Conservation (phyloP, 805 yeast genomes). For the Peterozyma toletana region DNA sequence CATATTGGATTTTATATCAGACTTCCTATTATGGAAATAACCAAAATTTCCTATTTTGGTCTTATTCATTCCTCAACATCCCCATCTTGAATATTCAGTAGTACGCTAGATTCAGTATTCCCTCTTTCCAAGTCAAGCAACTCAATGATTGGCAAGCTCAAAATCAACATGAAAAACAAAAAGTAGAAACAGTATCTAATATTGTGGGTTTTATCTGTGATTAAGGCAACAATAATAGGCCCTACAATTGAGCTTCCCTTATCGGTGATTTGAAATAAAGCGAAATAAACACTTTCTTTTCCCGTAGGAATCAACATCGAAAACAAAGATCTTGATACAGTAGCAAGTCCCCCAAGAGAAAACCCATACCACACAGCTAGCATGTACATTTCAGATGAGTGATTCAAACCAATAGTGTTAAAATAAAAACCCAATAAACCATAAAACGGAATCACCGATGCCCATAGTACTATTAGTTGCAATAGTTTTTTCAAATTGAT, state of each 20-base stretch:
- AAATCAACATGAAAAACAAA: constrained; percentile 41
- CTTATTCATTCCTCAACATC: too few relatives aligned
- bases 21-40: too few relatives aligned
- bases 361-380: constrained; percentile 73
- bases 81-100: constrained; percentile 10
- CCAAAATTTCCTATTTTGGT: too few relatives aligned
- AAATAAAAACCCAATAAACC: constrained; percentile 63
- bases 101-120: constrained; percentile 39
- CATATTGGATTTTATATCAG: too few relatives aligned
- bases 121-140: constrained; percentile 58
- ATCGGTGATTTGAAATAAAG: constrained; percentile 71
- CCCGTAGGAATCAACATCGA: constrained; percentile 68
- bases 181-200: constrained; percentile 69
- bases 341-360: constrained; percentile 66
- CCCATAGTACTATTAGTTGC: constrained; percentile 48
- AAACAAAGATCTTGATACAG: constrained; percentile 62
- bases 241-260: constrained; percentile 75
- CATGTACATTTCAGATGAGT: constrained; percentile 60
- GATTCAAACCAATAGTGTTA: constrained; percentile 47
- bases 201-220: constrained; percentile 67
- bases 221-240: constrained; percentile 63
- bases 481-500: constrained; percentile 41
- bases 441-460: constrained; percentile 62
- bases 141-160: constrained; percentile 51
- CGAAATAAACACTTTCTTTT: constrained; percentile 68